Base-by-base conservation (phyloP, 257 asterid genomes). In the Penstemon newberryi region DNA sequence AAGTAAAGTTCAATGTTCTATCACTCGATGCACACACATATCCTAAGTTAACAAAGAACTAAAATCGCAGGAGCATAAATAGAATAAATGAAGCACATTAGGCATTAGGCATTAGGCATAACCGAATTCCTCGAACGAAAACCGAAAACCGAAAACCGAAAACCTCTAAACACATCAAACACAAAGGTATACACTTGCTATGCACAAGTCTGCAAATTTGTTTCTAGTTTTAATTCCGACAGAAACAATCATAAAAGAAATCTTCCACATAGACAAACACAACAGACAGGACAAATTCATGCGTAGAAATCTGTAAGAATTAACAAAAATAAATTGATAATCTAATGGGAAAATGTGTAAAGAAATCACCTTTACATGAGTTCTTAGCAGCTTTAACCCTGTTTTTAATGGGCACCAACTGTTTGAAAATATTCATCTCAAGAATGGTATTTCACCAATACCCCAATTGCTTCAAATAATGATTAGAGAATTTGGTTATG, bases 361-460 rank as follows among this genome's bases (percentile, higher is more conserved):
- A 70, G 61, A 15, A 38, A 54, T 59, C 79, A 88, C 96, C 97
- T 84, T 75, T 66, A 71, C 65, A 66, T 0, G 84, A 69, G 53
- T 69, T 82, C 53, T 63, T 73, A 59, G 85, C 82, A 65, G 73
- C 83, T 65, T 76, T 66, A 57, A 59, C 67, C 67, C 78, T 80
- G 69, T 56, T 8, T 11, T 66, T 80, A 69, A 66, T 36, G 78
- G 77, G 82, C 79, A 60, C 75, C 61, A 86, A 63, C 52, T 77
- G 86, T 75, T 78, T 90, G 83, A 85, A 67, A 45, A 88, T 38
- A 80, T 86, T 85, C 97, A 90, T 90, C 72, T 65, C 75, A 70
- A 69, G n/a, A 51, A 66, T 50, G 69, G 62, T 38, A 41, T 38
- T 63, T 65, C 75, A 77, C 65, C 75, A 46, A 63, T 47, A 60